A percentile compares a stretch with the other conserved stretches of the same genome.
Conservation (phyloP, 1,139 yeast genomes). For the Candida smagusa region DNA sequence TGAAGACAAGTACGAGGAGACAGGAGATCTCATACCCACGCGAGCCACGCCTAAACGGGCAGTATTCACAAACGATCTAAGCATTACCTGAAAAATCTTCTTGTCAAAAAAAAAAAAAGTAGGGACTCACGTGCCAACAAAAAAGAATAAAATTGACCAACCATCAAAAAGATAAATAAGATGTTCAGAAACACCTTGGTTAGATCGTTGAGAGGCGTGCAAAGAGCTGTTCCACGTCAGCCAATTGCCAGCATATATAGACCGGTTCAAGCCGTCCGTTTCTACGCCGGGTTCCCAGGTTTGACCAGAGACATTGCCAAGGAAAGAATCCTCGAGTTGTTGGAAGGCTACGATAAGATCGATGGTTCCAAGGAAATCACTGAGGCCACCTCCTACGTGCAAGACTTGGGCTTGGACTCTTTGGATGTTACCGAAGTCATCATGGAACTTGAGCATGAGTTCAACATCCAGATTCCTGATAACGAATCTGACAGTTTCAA, state of each 20-base stretch:
- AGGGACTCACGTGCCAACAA: background rate
- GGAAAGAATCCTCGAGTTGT: constrained; percentile 72
- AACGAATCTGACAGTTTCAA: constrained; percentile 80
- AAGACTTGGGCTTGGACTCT: constrained; percentile 82
- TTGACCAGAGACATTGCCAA: constrained; percentile 68
- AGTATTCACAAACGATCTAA: constrained; percentile 12
- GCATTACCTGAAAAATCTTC: constrained; percentile 8
- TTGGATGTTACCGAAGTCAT: constrained; percentile 86
- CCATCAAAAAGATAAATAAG: constrained; percentile 1
- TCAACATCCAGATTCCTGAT: constrained; percentile 78
- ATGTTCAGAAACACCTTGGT: constrained; percentile 34
- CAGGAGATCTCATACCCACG: constrained; percentile 2
- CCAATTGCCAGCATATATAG: constrained; percentile 7
- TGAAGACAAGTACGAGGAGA: constrained; percentile 9
- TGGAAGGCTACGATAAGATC: constrained; percentile 78
- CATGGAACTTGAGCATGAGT: constrained; percentile 86
- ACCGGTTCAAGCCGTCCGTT: constrained; percentile 28
- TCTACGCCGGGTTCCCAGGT: constrained; percentile 62
- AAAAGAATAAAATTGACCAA: background rate
- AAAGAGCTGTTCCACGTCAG: constrained; percentile 14
- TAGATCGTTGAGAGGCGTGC: constrained; percentile 25
- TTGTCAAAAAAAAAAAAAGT: background rate
- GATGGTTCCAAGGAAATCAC: constrained; percentile 47
- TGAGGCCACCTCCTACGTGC: constrained; percentile 59
- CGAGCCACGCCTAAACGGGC: constrained; percentile 5